These are phyloP conservation scores for Neurospora sp. DNA, from an alignment of 495 filamentous ascomycete species.

Conservation along the genomic window DNA sequence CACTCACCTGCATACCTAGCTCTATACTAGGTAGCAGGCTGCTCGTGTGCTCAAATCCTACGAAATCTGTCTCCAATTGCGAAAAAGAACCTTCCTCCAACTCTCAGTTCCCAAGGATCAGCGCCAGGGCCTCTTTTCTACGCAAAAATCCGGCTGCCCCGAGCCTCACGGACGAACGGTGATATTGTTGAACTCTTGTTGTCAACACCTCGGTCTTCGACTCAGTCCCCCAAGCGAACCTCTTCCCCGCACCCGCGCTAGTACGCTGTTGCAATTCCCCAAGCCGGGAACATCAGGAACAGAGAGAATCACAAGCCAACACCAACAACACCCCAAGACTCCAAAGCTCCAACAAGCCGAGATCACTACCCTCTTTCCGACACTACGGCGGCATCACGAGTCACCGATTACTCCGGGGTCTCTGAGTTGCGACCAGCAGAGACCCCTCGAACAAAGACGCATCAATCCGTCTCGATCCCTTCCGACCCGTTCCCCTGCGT, in stretches of 20 bases:
- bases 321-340: background rate
- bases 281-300: background rate
- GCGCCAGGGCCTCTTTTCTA: background rate
- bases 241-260: background rate
- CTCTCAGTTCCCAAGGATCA: background rate
- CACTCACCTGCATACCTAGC: background rate
- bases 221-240: background rate
- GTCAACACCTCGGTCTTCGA: background rate
- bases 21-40: background rate
- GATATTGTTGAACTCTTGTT: background rate
- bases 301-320: no score
- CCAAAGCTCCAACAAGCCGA: background rate
- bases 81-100: background rate
- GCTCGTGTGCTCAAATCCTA: background rate
- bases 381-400: background rate
- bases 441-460: constrained; percentile 1
- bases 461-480: constrained; percentile 16
- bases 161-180: background rate
- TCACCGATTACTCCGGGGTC: constrained; percentile 2
- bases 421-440: constrained; percentile 5
- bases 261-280: background rate
- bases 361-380: background rate
- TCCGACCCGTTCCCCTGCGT: constrained; percentile 6
- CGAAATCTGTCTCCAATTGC: background rate
- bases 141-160: background rate